phyloP scores from a whole-genome alignment of 2,329 filamentous ascomycete species.

The Xylariaceae sp. region DNA sequence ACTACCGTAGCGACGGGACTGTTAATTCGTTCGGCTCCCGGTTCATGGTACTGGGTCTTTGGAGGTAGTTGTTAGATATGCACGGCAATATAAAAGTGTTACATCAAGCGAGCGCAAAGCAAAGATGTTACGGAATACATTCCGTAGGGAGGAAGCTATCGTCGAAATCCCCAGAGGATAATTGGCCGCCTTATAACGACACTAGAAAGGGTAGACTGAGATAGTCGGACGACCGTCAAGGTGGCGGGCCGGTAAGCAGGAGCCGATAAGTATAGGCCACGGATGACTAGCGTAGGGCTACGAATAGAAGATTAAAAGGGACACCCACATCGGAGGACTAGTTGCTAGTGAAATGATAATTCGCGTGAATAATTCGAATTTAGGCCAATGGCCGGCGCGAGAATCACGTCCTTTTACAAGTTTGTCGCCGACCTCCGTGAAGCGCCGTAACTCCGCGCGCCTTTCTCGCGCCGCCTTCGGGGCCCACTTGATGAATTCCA shows the following conservation, averaged over 20 bases:
- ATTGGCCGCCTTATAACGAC: too few relatives aligned
- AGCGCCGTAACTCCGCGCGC: background rate
- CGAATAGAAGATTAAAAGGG: background rate
- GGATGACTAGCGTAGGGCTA: background rate
- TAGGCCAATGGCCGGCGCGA: background rate
- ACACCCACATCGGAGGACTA: background rate
- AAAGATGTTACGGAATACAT: too few relatives aligned
- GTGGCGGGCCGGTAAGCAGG: background rate
- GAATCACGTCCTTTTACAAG: background rate
- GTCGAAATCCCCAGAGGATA: too few relatives aligned
- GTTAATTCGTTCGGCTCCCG: too few relatives aligned
- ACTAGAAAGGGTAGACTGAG: too few relatives aligned
- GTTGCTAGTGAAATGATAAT: background rate
- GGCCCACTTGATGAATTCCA: background rate
- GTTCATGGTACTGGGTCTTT: too few relatives aligned
- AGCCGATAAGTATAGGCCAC: background rate
- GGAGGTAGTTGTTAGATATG: too few relatives aligned
- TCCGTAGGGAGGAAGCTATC: too few relatives aligned
- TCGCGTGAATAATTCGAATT: too few relatives aligned
- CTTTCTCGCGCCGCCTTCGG: background rate
- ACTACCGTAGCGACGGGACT: background rate
- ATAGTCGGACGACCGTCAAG: background rate
- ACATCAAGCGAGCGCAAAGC: too few relatives aligned
- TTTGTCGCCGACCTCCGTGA: background rate
- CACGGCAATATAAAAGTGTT: too few relatives aligned